Conservation (phyloP, 768 basidiomycete species). For the Trametes meyenii region DNA sequence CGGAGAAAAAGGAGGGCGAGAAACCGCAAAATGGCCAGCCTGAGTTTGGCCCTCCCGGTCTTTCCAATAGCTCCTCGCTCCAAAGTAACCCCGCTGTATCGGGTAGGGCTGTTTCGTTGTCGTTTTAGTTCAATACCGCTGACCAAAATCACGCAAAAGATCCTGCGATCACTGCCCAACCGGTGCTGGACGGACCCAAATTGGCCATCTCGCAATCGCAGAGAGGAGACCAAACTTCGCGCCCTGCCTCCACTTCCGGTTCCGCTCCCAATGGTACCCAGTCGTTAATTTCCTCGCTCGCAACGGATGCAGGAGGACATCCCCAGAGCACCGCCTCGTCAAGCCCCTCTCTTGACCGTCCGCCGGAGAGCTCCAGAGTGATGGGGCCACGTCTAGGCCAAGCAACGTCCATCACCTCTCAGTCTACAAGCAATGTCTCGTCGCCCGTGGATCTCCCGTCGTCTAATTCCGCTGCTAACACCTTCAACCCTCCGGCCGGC, state of each 20-base stretch:
- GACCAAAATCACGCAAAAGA: neutral
- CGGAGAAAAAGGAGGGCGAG: slow-evolving; percentile 48
- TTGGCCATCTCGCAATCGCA: neutral
- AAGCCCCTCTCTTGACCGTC: slow-evolving; percentile 14
- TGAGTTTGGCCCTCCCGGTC: slow-evolving; percentile 13
- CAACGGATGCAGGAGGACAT: neutral
- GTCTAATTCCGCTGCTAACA: slow-evolving; percentile 28
- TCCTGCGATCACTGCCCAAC: slow-evolving; percentile 2
- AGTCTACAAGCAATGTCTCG: slow-evolving; percentile 10
- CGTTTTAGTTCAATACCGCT: no score
- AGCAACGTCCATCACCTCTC: slow-evolving; percentile 2
- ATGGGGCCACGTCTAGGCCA: slow-evolving; percentile 16
- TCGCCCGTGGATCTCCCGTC: slow-evolving; percentile 14
- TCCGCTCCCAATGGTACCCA: neutral
- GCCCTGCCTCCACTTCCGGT: neutral
- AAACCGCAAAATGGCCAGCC: slow-evolving; percentile 12
- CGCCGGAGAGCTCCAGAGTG: slow-evolving; percentile 11
- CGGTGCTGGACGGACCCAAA: neutral
- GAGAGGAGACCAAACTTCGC: slow-evolving; percentile 3
- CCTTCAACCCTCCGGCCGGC: slow-evolving; percentile 43
- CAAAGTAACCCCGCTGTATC: neutral
- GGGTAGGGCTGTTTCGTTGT: neutral
- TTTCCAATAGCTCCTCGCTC: slow-evolving; percentile 11
- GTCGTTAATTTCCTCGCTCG: neutral
- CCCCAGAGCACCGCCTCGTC: slow-evolving; percentile 6